A percentile compares a stretch with the other conserved stretches of the same genome.
These are phyloP conservation scores for Floccularia luteovirens DNA, from an alignment of 768 basidiomycete species.

Conservation along the genomic window DNA sequence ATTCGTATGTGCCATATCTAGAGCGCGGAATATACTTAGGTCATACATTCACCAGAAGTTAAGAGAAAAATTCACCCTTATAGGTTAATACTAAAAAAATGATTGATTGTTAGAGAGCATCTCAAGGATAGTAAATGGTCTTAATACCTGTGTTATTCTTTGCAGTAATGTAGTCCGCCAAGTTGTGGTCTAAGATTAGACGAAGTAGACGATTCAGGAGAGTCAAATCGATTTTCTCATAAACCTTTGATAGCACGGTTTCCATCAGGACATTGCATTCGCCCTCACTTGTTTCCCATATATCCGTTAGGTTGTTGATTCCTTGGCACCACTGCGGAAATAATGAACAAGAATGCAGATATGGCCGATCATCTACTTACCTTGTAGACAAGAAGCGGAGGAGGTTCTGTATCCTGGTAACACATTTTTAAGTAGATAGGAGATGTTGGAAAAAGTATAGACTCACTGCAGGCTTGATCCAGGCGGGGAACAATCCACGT, in stretches of 20 bases:
- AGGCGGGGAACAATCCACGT: slow-evolving; percentile 94
- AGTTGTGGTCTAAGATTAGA: slow-evolving; percentile 94
- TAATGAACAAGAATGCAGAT: slow-evolving; percentile 2
- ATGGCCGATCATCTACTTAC: slow-evolving; percentile 13
- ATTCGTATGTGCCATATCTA: slow-evolving; percentile 95
- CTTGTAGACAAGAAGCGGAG: slow-evolving; percentile 95
- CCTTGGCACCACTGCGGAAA: slow-evolving; percentile 83
- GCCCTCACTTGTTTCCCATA: slow-evolving; percentile 98
- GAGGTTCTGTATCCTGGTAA: slow-evolving; percentile 81
- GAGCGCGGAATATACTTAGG: slow-evolving; percentile 4
- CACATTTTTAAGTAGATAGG: slow-evolving; percentile 5
- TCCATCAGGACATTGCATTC: slow-evolving; percentile 99
- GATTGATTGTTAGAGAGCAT: no score
- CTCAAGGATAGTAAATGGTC: no score
- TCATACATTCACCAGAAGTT: neutral
- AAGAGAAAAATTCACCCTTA: slow-evolving; percentile 42
- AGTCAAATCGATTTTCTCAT: slow-evolving; percentile 98
- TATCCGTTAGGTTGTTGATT: slow-evolving; percentile 95
- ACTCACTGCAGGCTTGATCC: slow-evolving; percentile 90
- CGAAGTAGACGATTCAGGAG: slow-evolving; percentile 92
- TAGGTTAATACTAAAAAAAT: slow-evolving; percentile 73
- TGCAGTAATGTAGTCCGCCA: slow-evolving; percentile 98
- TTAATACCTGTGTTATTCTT: slow-evolving; percentile 99
- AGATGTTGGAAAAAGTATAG: neutral
- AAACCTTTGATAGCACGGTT: slow-evolving; percentile 94